phyloP scores from a whole-genome alignment of 1,284 basidiomycete genomes.

The Tremellales sp. region DNA sequence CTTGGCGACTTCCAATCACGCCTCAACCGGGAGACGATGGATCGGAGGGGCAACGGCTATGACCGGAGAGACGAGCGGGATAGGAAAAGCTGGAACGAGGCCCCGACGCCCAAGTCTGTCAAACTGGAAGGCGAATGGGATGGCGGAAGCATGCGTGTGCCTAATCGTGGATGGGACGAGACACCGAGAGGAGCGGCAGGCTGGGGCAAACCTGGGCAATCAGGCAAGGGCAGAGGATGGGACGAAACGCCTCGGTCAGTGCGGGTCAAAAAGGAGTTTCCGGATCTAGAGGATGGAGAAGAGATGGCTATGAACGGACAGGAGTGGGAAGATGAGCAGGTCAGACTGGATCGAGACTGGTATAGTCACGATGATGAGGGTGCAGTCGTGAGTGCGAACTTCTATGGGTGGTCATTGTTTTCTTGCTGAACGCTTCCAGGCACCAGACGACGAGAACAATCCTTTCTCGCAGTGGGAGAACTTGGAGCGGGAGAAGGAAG shows the following conservation, averaged over 20 bases:
- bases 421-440: slow-evolving; percentile 27
- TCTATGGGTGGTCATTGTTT: not conserved
- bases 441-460: slow-evolving; percentile 84
- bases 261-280: slow-evolving; percentile 14
- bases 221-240: slow-evolving; percentile 58
- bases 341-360: slow-evolving; percentile 86
- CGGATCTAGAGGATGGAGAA: slow-evolving; percentile 44
- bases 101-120: slow-evolving; percentile 63
- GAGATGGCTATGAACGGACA: slow-evolving; percentile 52
- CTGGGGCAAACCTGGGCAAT: slow-evolving; percentile 19
- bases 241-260: slow-evolving; percentile 76
- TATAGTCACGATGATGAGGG: slow-evolving; percentile 86
- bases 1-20: slow-evolving; percentile 47
- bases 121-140: slow-evolving; percentile 60
- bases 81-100: slow-evolving; percentile 42
- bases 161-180: slow-evolving; percentile 84
- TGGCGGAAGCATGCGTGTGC: slow-evolving; percentile 78
- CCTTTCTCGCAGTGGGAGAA: slow-evolving; percentile 90
- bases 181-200: slow-evolving; percentile 62
- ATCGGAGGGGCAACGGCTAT: slow-evolving; percentile 17
- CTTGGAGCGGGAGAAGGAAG: slow-evolving; percentile 64
- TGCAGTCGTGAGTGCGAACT: slow-evolving; percentile 55
- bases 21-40: slow-evolving; percentile 32
- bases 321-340: slow-evolving; percentile 94
- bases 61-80: slow-evolving; percentile 28